Base-by-base conservation (phyloP, 73 alveolate genomes). In the Uronychia setigera region DNA sequence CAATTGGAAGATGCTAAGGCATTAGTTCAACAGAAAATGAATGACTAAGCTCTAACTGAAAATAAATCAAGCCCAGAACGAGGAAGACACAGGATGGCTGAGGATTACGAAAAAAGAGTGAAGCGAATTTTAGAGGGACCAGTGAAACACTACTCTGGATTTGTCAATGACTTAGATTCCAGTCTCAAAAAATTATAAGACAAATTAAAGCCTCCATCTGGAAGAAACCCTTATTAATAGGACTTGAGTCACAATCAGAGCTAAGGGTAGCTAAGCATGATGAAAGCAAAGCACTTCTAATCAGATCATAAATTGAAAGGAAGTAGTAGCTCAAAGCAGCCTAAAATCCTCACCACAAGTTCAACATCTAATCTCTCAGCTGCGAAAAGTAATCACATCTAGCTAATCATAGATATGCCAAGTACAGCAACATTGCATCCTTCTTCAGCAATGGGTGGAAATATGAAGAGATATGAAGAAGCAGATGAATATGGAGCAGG, bases 111-210 rank as follows among this genome's bases (percentile, higher is more conserved):
- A 33, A 35, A 88, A 59, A 86, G 75, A 67, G 75, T 86, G 0
- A 79, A 79, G 59, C 19, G 88, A 59, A 79, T 86, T 74, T 79
- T 67, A 76, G 92, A 86, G 32, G 92, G 92, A 1, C 88, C 92
- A n/a, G 79, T 77, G 9, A 86, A 86, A 31, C 57, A 78, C 59
- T 86, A 86, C 57, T 32, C 75, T 79, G 92, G 92, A 27, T 86
- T 86, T 86, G 92, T 86, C n/a, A 59, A 78, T 31, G 92, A 86
- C 60, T 28, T 86, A 30, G 92, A 86, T 31, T 32, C 59, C 78
- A 88, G 79, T 33, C 30, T 86, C 14, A 67, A 67, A 26, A 26
- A 67, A 46, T 46, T 46, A 26, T 57, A 46, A 1, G 59, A 79
- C 19, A 79, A 78, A 19, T 11, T 46, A 19, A 60, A 34, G 31